Evolutionary conservation across 768 basidiomycete genomes (phyloP).

Genomic region (Cystofilobasidium capitatum): DNA sequence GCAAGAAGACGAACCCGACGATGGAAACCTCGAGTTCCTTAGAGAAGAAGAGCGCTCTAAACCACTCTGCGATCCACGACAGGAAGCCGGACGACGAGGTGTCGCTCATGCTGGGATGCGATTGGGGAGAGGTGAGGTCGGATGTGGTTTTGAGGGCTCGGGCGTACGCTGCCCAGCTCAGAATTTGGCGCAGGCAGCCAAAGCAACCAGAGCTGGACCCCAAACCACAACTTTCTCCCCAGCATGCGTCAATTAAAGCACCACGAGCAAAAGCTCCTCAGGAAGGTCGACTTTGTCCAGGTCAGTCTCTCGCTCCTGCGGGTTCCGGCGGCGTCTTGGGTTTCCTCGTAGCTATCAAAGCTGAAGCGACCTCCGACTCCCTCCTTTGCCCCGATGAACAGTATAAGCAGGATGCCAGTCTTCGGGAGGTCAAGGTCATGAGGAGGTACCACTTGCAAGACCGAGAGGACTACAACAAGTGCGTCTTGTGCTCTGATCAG

Average conservation of each 20-base stretch:
- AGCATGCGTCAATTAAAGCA: conserved; percentile 82
- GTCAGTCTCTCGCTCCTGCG: conserved; percentile 43
- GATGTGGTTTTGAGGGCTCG: too few relatives aligned
- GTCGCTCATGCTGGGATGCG: neutral
- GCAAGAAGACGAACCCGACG: conserved; percentile 54
- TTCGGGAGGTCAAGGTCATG: conserved; percentile 87
- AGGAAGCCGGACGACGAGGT: conserved; percentile 39
- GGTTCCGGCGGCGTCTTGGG: neutral
- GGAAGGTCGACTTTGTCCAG: conserved; percentile 93
- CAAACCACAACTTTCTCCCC: too few relatives aligned
- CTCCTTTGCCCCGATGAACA: conserved; percentile 36
- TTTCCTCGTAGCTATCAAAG: too few relatives aligned
- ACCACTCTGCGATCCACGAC: conserved; percentile 52
- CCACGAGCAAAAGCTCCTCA: conserved; percentile 89
- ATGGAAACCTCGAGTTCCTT: conserved; percentile 80
- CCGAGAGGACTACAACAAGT: conserved; percentile 91
- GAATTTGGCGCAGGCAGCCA: too few relatives aligned
- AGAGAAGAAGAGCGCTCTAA: conserved; percentile 66
- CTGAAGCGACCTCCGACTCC: neutral
- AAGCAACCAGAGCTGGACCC: too few relatives aligned
- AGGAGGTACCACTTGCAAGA: conserved; percentile 91
- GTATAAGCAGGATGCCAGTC: conserved; percentile 94
- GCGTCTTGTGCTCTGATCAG: too few relatives aligned
- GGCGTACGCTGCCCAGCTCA: too few relatives aligned
- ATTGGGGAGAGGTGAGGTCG: neutral